phyloP scores from a whole-genome alignment of 768 basidiomycete species.

The Boletus fagicola region DNA sequence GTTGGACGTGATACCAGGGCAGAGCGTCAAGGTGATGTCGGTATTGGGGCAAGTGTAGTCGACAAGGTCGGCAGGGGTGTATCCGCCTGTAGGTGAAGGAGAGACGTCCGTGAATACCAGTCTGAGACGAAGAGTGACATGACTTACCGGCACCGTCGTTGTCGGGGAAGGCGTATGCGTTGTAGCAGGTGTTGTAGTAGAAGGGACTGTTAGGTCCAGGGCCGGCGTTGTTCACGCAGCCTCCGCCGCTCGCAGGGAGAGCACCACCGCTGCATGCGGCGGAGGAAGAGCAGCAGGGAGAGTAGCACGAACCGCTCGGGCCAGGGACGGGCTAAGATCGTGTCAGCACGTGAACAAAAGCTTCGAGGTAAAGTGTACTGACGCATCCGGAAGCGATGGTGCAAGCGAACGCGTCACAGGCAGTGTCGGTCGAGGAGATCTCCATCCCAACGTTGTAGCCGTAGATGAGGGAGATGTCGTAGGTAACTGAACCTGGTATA shows the following conservation, averaged over 20 bases:
- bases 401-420: slow-evolving; percentile 32
- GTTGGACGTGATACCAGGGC: slow-evolving; percentile 26
- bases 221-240: slow-evolving; percentile 28
- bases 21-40: slow-evolving; percentile 31
- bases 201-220: slow-evolving; percentile 32
- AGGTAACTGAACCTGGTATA: slow-evolving; percentile 29
- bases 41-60: slow-evolving; percentile 30
- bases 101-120: background rate
- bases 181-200: slow-evolving; percentile 29
- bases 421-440: slow-evolving; percentile 27
- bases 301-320: slow-evolving; percentile 27
- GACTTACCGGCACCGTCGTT: slow-evolving; percentile 31
- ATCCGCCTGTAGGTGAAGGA: slow-evolving; percentile 17
- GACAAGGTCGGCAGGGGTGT: slow-evolving; percentile 29
- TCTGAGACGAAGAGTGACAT: background rate
- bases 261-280: slow-evolving; percentile 30
- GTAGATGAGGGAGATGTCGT: slow-evolving; percentile 35
- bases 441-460: slow-evolving; percentile 36
- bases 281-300: slow-evolving; percentile 30
- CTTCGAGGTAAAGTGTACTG: slow-evolving; percentile 2
- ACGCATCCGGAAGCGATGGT: slow-evolving; percentile 33
- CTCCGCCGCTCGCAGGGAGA: slow-evolving; percentile 28
- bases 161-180: slow-evolving; percentile 35
- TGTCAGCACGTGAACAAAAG: background rate
- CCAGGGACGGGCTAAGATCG: slow-evolving; percentile 28